Evolutionary conservation across 2,329 filamentous ascomycete species (phyloP).

Genomic region (Westerdykella aurantiaca): DNA sequence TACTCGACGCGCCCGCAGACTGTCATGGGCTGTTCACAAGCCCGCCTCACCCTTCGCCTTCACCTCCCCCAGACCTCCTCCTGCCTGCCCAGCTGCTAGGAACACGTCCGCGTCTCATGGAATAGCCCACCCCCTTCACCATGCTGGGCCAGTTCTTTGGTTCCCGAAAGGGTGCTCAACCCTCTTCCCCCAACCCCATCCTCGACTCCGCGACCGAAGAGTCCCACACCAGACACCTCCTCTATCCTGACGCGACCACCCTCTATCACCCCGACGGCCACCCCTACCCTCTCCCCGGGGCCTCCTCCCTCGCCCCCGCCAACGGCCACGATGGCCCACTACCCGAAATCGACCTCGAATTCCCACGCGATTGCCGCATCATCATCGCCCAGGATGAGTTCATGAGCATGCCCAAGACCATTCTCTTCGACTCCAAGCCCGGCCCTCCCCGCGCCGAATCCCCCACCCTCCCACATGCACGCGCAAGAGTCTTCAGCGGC

Average conservation of each 20-base stretch:
- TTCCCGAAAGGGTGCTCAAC: conserved; percentile 26
- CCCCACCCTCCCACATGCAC: conserved; percentile 17
- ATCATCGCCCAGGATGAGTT: conserved; percentile 42
- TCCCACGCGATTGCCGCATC: conserved; percentile 38
- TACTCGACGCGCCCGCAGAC: conserved; percentile 2
- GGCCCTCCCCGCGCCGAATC: conserved; percentile 27
- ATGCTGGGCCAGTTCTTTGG: conserved; percentile 40
- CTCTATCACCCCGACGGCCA: conserved; percentile 34
- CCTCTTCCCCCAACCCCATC: conserved; percentile 20
- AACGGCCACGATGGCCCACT: conserved; percentile 33
- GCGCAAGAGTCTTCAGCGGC: conserved; percentile 19
- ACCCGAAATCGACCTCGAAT: conserved; percentile 39
- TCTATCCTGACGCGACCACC: conserved; percentile 36
- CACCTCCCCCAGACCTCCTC: conserved; percentile 14
- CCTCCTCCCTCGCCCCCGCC: conserved; percentile 20
- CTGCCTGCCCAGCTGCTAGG: conserved; percentile 11
- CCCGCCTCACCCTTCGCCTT: conserved; percentile 15
- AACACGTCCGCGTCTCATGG: conserved; percentile 6
- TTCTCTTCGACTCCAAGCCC: conserved; percentile 41
- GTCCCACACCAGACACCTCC: conserved; percentile 37
- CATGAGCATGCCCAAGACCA: conserved; percentile 28
- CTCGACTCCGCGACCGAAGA: conserved; percentile 38
- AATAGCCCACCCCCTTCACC: conserved; percentile 5
- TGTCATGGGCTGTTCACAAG: conserved; percentile 27
- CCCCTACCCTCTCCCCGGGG: conserved; percentile 30